These are phyloP conservation scores for Corymbia citriodora DNA, from an alignment of 441 rosid species.

Conservation along the genomic window DNA sequence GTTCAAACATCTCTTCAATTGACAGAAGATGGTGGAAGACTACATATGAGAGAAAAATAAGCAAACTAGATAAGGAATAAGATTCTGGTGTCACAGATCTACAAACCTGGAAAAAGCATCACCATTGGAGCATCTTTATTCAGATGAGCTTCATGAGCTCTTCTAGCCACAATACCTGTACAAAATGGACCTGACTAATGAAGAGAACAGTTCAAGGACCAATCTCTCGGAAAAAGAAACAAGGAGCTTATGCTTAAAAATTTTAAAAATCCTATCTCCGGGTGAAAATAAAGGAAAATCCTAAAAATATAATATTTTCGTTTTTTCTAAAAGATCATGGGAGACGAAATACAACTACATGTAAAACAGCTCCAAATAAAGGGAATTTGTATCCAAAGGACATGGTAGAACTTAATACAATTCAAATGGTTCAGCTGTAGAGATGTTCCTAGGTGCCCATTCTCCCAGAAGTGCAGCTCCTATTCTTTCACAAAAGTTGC, in stretches of 20 bases:
- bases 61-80: neutral
- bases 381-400: too few relatives aligned
- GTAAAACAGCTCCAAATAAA: too few relatives aligned
- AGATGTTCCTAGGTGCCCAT: too few relatives aligned
- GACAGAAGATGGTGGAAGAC: neutral
- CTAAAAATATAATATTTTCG: too few relatives aligned
- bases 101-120: slow-evolving; percentile 92
- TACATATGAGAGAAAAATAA: neutral
- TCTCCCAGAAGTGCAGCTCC: too few relatives aligned
- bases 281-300: neutral
- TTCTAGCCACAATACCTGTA: slow-evolving; percentile 76
- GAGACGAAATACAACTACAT: too few relatives aligned
- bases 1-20: neutral
- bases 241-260: neutral
- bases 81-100: neutral
- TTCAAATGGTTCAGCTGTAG: too few relatives aligned
- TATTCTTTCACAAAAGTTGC: neutral
- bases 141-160: slow-evolving; percentile 79
- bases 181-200: neutral
- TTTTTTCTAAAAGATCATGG: too few relatives aligned
- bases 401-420: too few relatives aligned
- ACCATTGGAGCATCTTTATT: slow-evolving; percentile 67
- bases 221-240: neutral
- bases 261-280: neutral
- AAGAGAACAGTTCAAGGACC: neutral